Evolutionary conservation across 768 basidiomycete genomes (phyloP).

Genomic region (Austroboletus eburneus): DNA sequence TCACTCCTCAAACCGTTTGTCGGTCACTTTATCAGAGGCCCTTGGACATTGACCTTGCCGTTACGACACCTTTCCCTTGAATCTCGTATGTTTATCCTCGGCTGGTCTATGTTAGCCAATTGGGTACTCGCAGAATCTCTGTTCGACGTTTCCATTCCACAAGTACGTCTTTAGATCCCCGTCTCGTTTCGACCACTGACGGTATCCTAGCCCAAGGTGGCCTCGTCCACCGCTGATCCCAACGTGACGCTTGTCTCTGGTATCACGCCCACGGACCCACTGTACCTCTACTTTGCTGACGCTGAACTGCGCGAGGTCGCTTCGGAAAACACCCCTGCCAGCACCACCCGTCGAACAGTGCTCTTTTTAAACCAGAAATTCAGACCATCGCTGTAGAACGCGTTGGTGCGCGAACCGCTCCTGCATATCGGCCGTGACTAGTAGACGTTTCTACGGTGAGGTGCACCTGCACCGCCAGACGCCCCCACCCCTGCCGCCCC

Average conservation of each 20-base stretch:
- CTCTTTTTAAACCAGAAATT: constrained; percentile 70
- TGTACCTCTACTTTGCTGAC: constrained; percentile 64
- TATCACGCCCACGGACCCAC: constrained; percentile 45
- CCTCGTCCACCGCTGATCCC: constrained; percentile 45
- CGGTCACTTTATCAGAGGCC: constrained; percentile 56
- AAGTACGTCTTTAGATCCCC: constrained; percentile 34
- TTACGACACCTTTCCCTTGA: constrained; percentile 45
- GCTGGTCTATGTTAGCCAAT: constrained; percentile 44
- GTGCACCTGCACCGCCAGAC: constrained; percentile 31
- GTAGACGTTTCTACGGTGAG: constrained; percentile 58
- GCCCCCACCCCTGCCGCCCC: constrained; percentile 22
- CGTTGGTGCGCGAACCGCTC: constrained; percentile 54
- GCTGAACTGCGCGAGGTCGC: constrained; percentile 55
- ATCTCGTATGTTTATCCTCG: constrained; percentile 47
- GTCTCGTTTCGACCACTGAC: too few species aligned
- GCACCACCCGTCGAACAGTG: constrained; percentile 43
- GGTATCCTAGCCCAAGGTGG: constrained; percentile 41
- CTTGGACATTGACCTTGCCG: constrained; percentile 52
- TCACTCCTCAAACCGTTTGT: constrained; percentile 54
- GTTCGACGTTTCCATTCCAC: constrained; percentile 56
- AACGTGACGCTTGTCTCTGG: constrained; percentile 61
- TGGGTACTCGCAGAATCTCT: constrained; percentile 65
- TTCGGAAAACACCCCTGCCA: constrained; percentile 37
- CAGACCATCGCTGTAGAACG: constrained; percentile 59
- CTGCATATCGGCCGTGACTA: constrained; percentile 66